phyloP scores from a whole-genome alignment of 768 basidiomycete species.

The Rubroboletus satanas region DNA sequence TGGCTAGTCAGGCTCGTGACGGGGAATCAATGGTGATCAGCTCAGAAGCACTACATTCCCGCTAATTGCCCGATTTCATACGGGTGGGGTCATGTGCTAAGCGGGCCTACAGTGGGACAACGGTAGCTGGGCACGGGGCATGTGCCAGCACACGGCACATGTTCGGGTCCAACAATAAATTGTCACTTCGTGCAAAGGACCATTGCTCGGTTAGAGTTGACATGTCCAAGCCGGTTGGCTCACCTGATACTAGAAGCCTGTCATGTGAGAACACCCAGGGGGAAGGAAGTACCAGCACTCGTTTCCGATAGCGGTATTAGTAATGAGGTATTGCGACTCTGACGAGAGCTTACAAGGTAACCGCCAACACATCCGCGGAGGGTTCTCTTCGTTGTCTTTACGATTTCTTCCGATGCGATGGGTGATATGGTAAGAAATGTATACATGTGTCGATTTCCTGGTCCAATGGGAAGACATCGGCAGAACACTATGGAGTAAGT shows the following conservation, averaged over 20 bases:
- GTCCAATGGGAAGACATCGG: neutral
- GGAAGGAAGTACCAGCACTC: neutral
- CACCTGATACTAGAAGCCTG: neutral
- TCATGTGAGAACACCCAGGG: neutral
- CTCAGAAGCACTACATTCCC: slow-evolving; percentile 8
- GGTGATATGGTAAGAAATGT: neutral
- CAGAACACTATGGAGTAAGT: no score
- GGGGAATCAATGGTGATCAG: slow-evolving; percentile 1
- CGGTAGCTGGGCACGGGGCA: neutral
- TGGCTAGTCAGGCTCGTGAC: neutral
- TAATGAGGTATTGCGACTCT: neutral
- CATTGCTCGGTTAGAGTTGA: neutral
- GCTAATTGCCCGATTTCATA: neutral
- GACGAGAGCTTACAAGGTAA: neutral
- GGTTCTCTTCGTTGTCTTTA: neutral
- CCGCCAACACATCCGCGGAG: neutral
- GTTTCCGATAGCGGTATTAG: neutral
- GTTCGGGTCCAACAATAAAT: neutral
- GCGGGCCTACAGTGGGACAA: neutral
- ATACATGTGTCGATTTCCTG: neutral
- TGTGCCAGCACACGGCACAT: slow-evolving; percentile 1
- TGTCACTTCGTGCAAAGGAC: neutral
- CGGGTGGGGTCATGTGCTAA: slow-evolving; percentile 2
- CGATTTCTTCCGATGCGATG: neutral
- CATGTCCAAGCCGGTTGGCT: neutral